Conservation (phyloP, 306 rosid genomes). For the Pyrus communis region DNA sequence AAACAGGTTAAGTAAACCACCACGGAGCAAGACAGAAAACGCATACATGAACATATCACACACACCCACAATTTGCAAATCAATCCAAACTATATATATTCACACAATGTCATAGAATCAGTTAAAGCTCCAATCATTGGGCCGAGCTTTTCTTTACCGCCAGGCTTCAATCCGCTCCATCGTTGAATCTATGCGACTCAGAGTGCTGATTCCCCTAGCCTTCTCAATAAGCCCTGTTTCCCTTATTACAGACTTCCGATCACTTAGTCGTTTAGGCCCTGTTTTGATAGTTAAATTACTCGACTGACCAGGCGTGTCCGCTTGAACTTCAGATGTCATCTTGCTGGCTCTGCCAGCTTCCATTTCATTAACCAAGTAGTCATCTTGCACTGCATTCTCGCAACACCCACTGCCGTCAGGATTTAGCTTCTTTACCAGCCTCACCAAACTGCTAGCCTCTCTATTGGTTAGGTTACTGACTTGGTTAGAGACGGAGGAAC, state of each 20-base stretch:
- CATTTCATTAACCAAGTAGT: not conserved
- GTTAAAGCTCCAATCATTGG: slow-evolving; percentile 10
- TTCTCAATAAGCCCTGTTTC: slow-evolving; percentile 33
- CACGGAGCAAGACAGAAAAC: slow-evolving; percentile 14
- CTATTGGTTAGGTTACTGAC: slow-evolving; percentile 15
- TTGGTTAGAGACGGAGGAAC: slow-evolving; percentile 15
- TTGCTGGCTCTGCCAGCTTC: slow-evolving; percentile 3
- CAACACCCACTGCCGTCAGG: slow-evolving; percentile 22
- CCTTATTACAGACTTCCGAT: slow-evolving; percentile 25
- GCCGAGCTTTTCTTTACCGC: slow-evolving; percentile 39
- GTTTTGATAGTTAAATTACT: slow-evolving; percentile 33
- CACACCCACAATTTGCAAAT: slow-evolving; percentile 20
- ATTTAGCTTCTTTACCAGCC: slow-evolving; percentile 32
- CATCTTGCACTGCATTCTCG: slow-evolving; percentile 24
- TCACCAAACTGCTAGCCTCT: slow-evolving; percentile 28
- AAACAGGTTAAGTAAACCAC: slow-evolving; percentile 29
- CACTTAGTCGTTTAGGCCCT: slow-evolving; percentile 29
- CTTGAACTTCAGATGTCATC: slow-evolving; percentile 11
- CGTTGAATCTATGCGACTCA: slow-evolving; percentile 41
- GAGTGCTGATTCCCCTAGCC: slow-evolving; percentile 37
- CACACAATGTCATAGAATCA: slow-evolving; percentile 23
- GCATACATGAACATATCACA: slow-evolving; percentile 31
- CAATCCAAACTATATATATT: slow-evolving; percentile 26
- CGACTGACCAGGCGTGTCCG: slow-evolving; percentile 24
- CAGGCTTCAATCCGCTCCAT: slow-evolving; percentile 57